These are phyloP conservation scores for Tritrichomonas musculus DNA, from an alignment of 208 protist species.

Conservation along the genomic window DNA sequence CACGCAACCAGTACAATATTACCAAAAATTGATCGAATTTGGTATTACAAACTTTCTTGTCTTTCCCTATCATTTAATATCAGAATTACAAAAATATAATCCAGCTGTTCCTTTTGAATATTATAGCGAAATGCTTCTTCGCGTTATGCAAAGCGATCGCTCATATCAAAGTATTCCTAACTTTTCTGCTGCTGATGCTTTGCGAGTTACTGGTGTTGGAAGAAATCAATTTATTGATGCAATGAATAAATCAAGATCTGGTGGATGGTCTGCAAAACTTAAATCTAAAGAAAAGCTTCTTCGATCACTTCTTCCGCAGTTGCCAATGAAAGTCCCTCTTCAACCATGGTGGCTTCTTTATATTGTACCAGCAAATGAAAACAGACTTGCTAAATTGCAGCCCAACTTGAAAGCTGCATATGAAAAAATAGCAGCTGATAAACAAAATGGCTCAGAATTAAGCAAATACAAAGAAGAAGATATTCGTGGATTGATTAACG, in stretches of 20 bases:
- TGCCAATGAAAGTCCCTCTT: neutral
- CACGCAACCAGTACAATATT: neutral
- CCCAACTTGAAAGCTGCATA: neutral
- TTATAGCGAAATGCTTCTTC: slow-evolving; percentile 13
- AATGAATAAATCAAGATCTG: neutral
- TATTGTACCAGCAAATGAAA: neutral
- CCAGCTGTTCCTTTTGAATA: neutral
- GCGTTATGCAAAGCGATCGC: neutral
- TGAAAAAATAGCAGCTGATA: neutral
- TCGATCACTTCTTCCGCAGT: neutral
- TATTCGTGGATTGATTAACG: neutral
- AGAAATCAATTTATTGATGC: slow-evolving; percentile 28
- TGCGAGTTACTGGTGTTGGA: slow-evolving; percentile 2
- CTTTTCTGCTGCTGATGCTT: slow-evolving; percentile 16
- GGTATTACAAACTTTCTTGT: slow-evolving; percentile 16
- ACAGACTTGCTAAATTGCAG: neutral
- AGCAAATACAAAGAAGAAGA: neutral
- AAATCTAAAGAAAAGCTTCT: slow-evolving; percentile 28
- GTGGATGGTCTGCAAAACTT: neutral
- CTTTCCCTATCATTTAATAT: slow-evolving; percentile 4
- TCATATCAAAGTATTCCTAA: slow-evolving; percentile 22
- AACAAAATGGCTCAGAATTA: neutral
- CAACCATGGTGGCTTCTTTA: neutral
- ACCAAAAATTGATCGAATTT: neutral
- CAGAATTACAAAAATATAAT: neutral